Conservation (phyloP, 495 filamentous ascomycete genomes). For the Penicillium cataractarum region DNA sequence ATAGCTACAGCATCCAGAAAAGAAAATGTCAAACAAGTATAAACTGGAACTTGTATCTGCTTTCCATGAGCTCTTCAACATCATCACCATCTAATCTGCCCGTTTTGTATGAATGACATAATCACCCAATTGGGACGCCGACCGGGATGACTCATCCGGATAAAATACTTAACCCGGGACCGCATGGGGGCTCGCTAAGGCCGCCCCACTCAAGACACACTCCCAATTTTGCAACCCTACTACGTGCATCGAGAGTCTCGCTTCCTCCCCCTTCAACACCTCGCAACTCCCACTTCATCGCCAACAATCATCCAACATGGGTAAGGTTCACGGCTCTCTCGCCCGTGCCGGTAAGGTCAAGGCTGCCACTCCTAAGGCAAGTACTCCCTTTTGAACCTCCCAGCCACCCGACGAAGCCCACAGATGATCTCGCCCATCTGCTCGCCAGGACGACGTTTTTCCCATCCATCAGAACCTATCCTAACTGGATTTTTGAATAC, state of each 20-base stretch:
- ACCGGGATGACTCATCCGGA: conserved; percentile 10
- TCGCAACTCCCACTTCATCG: conserved; percentile 26
- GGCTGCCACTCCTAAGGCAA: conserved; percentile 88
- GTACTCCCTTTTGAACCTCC: conserved; percentile 23
- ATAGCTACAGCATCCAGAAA: too few relatives aligned
- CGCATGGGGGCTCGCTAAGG: conserved; percentile 29
- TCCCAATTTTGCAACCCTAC: conserved; percentile 38
- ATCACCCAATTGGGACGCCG: conserved; percentile 3
- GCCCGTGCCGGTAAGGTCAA: conserved; percentile 98
- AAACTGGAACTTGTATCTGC: background rate
- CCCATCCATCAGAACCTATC: conserved; percentile 14
- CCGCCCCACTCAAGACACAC: conserved; percentile 37
- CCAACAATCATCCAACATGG: conserved; percentile 41
- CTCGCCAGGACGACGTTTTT: conserved; percentile 11
- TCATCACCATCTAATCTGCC: too few relatives aligned
- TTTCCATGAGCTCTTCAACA: background rate
- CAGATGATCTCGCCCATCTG: conserved; percentile 3
- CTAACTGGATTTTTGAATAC: conserved; percentile 31
- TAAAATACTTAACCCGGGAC: conserved; percentile 18
- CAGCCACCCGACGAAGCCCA: conserved; percentile 10
- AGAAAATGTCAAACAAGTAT: too few relatives aligned
- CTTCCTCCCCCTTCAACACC: conserved; percentile 35
- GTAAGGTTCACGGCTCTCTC: conserved; percentile 56
- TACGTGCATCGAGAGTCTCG: conserved; percentile 26
- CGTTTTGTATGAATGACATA: background rate